Evolutionary conservation across 148 eudicot species (phyloP), one percentile per base, ranked within the genome.

Genomic region (Fagopyrum tataricum): DNA sequence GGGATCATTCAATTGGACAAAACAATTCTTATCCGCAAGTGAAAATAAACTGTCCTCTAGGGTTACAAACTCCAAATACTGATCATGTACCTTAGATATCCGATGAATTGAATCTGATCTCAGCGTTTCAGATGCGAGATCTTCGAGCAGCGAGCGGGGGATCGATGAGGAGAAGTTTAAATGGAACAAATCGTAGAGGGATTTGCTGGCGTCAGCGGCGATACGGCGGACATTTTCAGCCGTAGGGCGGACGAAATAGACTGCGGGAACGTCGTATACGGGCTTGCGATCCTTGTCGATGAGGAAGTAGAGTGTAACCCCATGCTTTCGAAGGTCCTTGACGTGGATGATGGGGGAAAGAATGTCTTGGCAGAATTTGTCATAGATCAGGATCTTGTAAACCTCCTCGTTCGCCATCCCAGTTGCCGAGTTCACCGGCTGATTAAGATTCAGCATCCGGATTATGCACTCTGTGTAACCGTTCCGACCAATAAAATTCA

Each of bases 301-400:
- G 59, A 91, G 91, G 81, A 91, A 94, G 56, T 80, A 94, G 4
- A 94, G 90, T 37, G 98, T 94, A 11, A 94, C 97, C 59, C 98
- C 98, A 58, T 94, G 98, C 72, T 89, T 91, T 37, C 98, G 97
- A 43, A 94, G 82, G 73, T 94, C 98, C 80, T 86, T 91, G 78
- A 94, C 98, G 61, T 87, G 97, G 77, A 91, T 91, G n/a, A 94
- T 78, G 15, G 98, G 98, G 18, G 98, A 94, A 61, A 94, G 86
- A 61, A 94, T 85, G 73, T 89, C 85, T 73, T 91, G 97, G 75
- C 97, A 88, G 62, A 89, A 81, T 71, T 80, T 85, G 74, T 94
- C 98, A 86, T 83, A 94, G 86, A 94, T 91, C 75, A 94, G 76
- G 85, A 94, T 94, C 92, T 94, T 94, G 89, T 94, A 94, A 0